Conservation (phyloP, 2,329 filamentous ascomycete species). For the Phyllosticta citriasiana region DNA sequence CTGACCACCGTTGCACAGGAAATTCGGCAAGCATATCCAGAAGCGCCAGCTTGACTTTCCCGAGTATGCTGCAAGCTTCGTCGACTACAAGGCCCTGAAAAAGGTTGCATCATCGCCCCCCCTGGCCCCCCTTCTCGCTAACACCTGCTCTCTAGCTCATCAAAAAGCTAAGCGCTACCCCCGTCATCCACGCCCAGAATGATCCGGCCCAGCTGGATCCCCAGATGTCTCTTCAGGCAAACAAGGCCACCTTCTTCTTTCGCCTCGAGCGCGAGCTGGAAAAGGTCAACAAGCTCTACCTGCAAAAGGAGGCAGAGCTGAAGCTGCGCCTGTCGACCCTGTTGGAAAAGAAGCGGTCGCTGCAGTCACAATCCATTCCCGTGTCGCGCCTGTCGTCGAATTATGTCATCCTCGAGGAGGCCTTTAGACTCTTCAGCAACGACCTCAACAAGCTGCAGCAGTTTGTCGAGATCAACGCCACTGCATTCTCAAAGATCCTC, state of each 20-base stretch:
- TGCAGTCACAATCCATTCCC: constrained; percentile 67
- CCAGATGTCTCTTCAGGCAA: constrained; percentile 85
- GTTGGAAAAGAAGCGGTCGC: constrained; percentile 85
- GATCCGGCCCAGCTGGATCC: constrained; percentile 53
- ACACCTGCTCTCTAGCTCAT: constrained; percentile 59
- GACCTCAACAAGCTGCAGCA: constrained; percentile 97
- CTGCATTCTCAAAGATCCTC: constrained; percentile 93
- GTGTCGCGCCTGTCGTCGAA: constrained; percentile 82
- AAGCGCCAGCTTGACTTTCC: constrained; percentile 98
- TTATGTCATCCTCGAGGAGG: constrained; percentile 90
- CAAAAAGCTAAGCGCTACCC: constrained; percentile 92
- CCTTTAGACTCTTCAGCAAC: constrained; percentile 92
- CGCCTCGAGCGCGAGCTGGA: constrained; percentile 94
- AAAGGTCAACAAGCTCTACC: constrained; percentile 95
- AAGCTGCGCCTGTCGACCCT: constrained; percentile 87
- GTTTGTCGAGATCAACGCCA: constrained; percentile 97
- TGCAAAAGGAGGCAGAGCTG: constrained; percentile 98
- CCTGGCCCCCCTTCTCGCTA: constrained; percentile 11
- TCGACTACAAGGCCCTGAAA: constrained; percentile 98
- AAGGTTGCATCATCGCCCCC: constrained; percentile 55
- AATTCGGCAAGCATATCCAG: constrained; percentile 99
- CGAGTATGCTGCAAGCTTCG: constrained; percentile 97
- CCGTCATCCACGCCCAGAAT: constrained; percentile 68
- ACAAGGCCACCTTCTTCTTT: constrained; percentile 98
- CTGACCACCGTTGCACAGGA: constrained; percentile 52